Base-by-base conservation (phyloP, 2,329 filamentous ascomycete genomes). In the Pezicula carpinea region DNA sequence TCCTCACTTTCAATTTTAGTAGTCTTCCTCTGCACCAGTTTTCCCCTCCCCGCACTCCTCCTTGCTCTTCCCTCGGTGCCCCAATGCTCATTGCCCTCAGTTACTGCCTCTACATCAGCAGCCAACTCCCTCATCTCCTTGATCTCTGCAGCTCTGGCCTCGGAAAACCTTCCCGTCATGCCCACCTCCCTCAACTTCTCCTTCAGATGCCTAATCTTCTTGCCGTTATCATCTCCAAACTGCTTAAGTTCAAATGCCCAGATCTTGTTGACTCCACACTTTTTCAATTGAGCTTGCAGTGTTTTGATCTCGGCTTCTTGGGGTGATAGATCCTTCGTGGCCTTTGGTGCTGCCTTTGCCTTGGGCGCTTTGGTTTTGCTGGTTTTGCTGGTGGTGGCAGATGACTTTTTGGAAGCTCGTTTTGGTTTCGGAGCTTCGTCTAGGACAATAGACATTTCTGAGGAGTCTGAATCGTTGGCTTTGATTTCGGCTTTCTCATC, bases 251-350 rank as follows among this genome's bases (percentile, higher is more conserved):
- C 89, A 53, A 85, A 82, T 42, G 79, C 80, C 92, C 93, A 99
- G 51, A 96, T 79, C 64, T 96, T 97, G 44, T 89, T 85, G 46
- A 96, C 81, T 23, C 92, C 92, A 60, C 92, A 99, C 67, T 96
- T 96, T 39, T 85, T 70, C 6, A 99, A 77, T 66, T 92, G 89
- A 7, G 82, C 80, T 68, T 97, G 92, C 3, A 97, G 74, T 41
- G 83, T 86, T 66, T 96, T 97, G 63, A 96, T 86, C 64, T 95
- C 87, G 3, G 79, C 82, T 49, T 89, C 81, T 50, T 90, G 79
- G 0, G 85, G 79, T 15, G 82, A 64, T 31, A 75, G 68, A 8
- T 64, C 63, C 15, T 69, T 61, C 2, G 66, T 42, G 42, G 53
- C 35, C 43, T 56, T 55, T 6, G 57, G 50, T 42, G 68, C 65